Conservation (phyloP, 2,329 filamentous ascomycete genomes). For the Sporothrix mexicana region DNA sequence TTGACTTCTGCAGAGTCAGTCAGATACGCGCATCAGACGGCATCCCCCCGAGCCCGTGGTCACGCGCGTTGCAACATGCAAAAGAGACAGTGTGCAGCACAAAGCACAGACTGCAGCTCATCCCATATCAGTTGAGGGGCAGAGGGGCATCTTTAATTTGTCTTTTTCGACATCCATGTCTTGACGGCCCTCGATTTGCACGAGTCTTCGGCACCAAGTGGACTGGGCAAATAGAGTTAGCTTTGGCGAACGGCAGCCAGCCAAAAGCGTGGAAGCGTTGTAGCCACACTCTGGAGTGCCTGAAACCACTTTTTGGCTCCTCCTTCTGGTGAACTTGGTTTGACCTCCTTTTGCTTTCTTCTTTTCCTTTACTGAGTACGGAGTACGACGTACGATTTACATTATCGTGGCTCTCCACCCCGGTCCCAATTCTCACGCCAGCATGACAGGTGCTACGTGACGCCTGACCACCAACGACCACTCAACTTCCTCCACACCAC, state of each 20-base stretch:
- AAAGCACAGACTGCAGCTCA: not conserved
- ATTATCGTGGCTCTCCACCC: not conserved
- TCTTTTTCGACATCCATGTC: no score
- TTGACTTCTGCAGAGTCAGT: no score
- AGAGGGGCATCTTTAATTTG: not conserved
- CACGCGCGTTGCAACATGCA: conserved; percentile 16
- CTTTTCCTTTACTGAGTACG: not conserved
- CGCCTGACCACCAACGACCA: conserved; percentile 14
- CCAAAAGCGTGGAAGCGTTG: conserved; percentile 17
- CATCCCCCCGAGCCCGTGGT: conserved; percentile 5
- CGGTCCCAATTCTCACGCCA: conserved; percentile 25
- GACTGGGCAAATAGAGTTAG: conserved; percentile 16
- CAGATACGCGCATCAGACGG: not conserved
- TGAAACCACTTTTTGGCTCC: conserved; percentile 11
- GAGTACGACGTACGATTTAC: no score
- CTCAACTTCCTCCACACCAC: not conserved
- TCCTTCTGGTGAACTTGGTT: not conserved
- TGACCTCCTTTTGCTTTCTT: not conserved
- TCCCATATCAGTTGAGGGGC: not conserved
- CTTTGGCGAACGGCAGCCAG: conserved; percentile 5
- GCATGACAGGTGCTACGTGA: conserved; percentile 32
- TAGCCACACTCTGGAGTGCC: not conserved
- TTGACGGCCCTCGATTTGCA: not conserved
- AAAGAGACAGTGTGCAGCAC: conserved; percentile 3
- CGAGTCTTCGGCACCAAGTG: not conserved